Evolutionary conservation across 2,329 filamentous ascomycete species (phyloP).

Genomic region (Nigrospora osmanthi): DNA sequence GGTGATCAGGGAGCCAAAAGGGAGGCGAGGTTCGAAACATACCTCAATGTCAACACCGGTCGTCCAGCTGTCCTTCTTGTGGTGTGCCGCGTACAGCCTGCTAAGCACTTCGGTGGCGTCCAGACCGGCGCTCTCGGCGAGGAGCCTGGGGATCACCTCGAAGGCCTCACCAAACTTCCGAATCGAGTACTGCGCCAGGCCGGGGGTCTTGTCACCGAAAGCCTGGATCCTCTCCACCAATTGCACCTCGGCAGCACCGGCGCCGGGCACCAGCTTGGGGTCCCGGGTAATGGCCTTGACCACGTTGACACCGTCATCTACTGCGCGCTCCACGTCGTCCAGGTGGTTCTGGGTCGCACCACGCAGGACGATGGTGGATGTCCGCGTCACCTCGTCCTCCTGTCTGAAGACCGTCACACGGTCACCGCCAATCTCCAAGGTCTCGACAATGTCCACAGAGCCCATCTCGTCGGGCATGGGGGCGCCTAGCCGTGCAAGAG

Average conservation of each 20-base stretch:
- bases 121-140: conserved; percentile 90
- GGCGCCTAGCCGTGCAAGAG: conserved; percentile 88
- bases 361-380: conserved; percentile 86
- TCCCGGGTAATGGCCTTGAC: conserved; percentile 98
- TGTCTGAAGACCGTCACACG: conserved; percentile 97
- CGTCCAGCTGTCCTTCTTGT: conserved; percentile 79
- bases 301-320: conserved; percentile 97
- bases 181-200: conserved; percentile 91
- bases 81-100: conserved; percentile 86
- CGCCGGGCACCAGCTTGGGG: conserved; percentile 81
- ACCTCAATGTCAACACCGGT: conserved; percentile 91
- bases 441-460: conserved; percentile 88
- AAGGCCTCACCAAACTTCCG: conserved; percentile 97
- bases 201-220: conserved; percentile 86
- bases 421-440: conserved; percentile 94
- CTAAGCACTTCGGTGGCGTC: conserved; percentile 97
- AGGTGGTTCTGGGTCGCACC: conserved; percentile 97
- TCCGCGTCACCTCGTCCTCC: conserved; percentile 86
- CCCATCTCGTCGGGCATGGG: conserved; percentile 99
- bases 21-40: conserved; percentile 12
- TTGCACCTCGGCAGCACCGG: conserved; percentile 90
- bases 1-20: background rate
- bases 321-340: conserved; percentile 91
- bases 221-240: conserved; percentile 87
- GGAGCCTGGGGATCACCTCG: conserved; percentile 87